Evolutionary conservation across 106 monocot species (phyloP), one percentile per base, ranked within the genome.

Genomic region (Dioscorea alata): DNA sequence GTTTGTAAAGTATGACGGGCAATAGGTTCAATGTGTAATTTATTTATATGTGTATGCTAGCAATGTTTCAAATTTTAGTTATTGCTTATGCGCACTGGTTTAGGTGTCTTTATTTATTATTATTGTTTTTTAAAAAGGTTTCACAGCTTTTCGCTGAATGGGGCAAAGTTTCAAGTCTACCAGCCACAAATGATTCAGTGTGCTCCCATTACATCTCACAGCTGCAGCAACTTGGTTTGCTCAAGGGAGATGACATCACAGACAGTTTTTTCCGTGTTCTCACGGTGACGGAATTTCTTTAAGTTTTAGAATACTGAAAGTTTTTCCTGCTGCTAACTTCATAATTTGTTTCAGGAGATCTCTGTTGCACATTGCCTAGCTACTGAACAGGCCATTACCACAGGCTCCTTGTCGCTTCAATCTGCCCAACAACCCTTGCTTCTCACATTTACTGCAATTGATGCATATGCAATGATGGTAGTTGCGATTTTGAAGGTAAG

Each of bases 241-340:
- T 99, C 22, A 93, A 88, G 74, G 90, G 90, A 49, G 99, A 99
- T 68, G 99, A 99, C 68, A 69, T 67, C 23, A 93, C 85, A 7
- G 99, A 99, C 13, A 85, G 77, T 23, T 93, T 93, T 64, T 99
- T 90, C 66, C 87, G 80, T 74, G 57, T 90, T 66, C 65, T 99
- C 4, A 93, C 59, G 77, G 93, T 99, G 58, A 73, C 65, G 57
- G 20, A 12, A 42, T 51, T 59, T 34, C 48, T 25, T 59, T 60
- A 8, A 60, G 16, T 6, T 24, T 12, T 33, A 64, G 19, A 21
- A 23, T 33, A 32, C 3, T 23, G 15, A 19, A 33, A 23, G 4
- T 10, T 17, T 63, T 15, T 23, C 4, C 17, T 42, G 1, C 4
- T 42, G 42, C 15, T 63, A 23, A 34, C 4, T 19, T 33, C 0